Evolutionary conservation across 208 protist species (phyloP), one percentile per base, ranked within the genome.

Genomic region (Leishmania guyanensis): DNA sequence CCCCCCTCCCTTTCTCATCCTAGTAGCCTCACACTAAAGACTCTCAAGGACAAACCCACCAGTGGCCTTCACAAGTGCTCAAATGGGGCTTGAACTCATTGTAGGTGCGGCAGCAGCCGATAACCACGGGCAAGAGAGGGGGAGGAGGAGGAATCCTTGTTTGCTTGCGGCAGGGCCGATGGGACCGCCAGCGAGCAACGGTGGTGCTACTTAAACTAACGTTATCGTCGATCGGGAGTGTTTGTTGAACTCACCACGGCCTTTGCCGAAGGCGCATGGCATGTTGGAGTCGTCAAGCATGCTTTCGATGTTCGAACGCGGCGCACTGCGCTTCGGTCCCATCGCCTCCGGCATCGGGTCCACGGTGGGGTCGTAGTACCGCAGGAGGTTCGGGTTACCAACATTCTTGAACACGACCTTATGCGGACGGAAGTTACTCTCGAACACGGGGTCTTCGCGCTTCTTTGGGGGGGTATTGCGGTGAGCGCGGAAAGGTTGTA

Each of bases 351-450:
- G 64, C 22, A 86, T 81, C 46, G 64, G 75, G 77, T 94, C 92
- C 14, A 93, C 76, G 78, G 78, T 86, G 82, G 86, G 86, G 80
- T 92, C 88, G 84, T 94, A 94, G 84, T 94, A 94, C 66, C 83
- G 84, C 22, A 94, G 86, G 50, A 90, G 58, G 76, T 91, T 85
- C 20, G 76, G 33, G 71, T 22, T 78, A 62, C 77, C 74, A 14
- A 80, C 56, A 60, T 85, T 84, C 76, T 84, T 82, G 46, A 58
- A 71, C 77, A 75, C 26, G n/a, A 33, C 0, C 84, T 68, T 87
- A 65, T 26, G 53, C 66, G 72, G 84, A 53, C 58, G 78, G 75
- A 70, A 46, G 82, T 60, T 58, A 2, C 70, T 53, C 10, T 60
- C 64, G 81, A 77, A 83, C 54, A 85, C 75, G 16, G 78, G 77